Evolutionary conservation across 257 asterid genomes (phyloP).

Genomic region (Solanum lignicaule): DNA sequence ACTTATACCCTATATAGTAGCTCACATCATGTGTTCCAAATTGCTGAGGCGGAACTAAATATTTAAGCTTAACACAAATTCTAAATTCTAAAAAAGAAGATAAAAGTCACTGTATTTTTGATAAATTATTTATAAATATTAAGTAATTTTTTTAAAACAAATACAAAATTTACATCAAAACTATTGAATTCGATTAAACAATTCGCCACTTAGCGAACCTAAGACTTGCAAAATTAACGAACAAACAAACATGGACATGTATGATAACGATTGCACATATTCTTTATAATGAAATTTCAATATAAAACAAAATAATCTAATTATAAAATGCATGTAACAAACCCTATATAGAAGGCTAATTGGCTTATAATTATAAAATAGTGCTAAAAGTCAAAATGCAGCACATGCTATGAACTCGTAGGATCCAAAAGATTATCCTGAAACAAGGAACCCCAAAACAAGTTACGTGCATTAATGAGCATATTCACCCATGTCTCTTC

Average conservation of each 20-base stretch:
- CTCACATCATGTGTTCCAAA: neutral
- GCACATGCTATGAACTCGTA: neutral
- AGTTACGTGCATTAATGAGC: neutral
- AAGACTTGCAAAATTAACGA: neutral
- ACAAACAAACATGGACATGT: neutral
- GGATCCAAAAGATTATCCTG: neutral
- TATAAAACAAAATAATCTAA: neutral
- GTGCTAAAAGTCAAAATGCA: neutral
- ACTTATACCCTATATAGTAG: neutral
- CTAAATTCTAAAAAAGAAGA: neutral
- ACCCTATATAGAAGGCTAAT: neutral
- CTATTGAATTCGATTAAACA: neutral
- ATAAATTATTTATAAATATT: neutral
- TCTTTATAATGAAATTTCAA: neutral
- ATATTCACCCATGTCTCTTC: neutral
- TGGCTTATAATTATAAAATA: neutral
- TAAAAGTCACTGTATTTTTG: neutral
- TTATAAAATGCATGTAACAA: neutral
- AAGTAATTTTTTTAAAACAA: neutral
- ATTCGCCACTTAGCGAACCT: neutral
- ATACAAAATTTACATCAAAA: neutral
- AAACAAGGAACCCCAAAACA: neutral
- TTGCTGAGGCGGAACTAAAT: neutral
- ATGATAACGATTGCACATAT: neutral
- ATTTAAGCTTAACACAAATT: neutral